These are phyloP conservation scores for Ganoderma meredithae DNA, from an alignment of 1,284 basidiomycete genomes.

Conservation along the genomic window DNA sequence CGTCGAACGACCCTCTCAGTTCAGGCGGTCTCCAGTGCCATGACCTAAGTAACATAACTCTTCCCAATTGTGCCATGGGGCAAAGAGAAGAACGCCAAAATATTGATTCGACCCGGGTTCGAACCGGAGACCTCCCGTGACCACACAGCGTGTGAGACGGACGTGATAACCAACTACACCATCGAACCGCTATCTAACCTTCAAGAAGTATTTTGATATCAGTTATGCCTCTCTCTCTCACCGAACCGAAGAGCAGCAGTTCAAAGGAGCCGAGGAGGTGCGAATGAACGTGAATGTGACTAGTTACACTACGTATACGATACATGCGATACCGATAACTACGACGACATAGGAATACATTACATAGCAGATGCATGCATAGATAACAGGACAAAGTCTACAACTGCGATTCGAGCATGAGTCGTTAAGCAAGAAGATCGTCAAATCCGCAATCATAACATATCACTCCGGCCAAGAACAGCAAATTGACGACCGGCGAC, in stretches of 20 bases:
- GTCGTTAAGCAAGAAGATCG: conserved; percentile 6
- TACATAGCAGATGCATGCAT: conserved; percentile 31
- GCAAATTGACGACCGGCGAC: not conserved
- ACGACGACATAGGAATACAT: conserved; percentile 34
- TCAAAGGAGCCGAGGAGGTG: not conserved
- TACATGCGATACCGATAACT: conserved; percentile 21
- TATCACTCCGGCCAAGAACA: not conserved
- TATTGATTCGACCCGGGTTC: conserved; percentile 31
- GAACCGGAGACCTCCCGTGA: conserved; percentile 29
- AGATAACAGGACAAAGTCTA: conserved; percentile 27
- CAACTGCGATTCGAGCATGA: conserved; percentile 4
- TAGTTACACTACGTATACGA: conserved; percentile 14
- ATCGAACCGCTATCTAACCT: conserved; percentile 16
- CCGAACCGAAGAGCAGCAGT: not conserved
- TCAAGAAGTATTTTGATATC: too few species aligned
- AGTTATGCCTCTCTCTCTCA: too few species aligned
- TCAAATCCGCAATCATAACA: not conserved
- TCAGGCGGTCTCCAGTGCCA: too few species aligned
- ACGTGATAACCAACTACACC: conserved; percentile 32
- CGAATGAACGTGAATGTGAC: not conserved
- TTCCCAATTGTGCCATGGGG: too few species aligned
- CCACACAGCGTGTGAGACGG: conserved; percentile 18
- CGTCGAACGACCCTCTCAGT: too few species aligned
- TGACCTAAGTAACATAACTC: too few species aligned
- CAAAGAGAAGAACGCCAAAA: conserved; percentile 2